Base-by-base conservation (phyloP, 2,329 filamentous ascomycete genomes). In the Endothia cerciana region DNA sequence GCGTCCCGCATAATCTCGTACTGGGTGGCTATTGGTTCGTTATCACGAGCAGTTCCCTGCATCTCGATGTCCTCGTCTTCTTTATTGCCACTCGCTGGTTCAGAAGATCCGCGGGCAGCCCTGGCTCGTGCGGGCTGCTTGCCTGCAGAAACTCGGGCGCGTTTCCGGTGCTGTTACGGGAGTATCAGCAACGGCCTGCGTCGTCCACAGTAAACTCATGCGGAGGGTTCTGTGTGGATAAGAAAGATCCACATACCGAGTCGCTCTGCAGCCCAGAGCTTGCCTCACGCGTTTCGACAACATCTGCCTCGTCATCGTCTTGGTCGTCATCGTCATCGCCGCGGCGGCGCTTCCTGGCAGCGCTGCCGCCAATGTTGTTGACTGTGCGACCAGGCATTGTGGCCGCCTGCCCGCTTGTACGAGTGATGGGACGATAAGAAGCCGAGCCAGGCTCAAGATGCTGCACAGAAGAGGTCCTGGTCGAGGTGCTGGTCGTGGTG, bases 1-100 rank as follows among this genome's bases (percentile, higher is more conserved):
- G 80, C 80, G 74, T 90, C 87, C 65, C 87, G 82, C 76, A 86
- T 80, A 11, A 83, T 73, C 69, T 89, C 87, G 73, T 89, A 90
- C 68, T 89, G 87, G 0, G 87, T 88, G 51, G 82, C 81, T 0
- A 82, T 78, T 0, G 82, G 84, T 4, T 63, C 67, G 3, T 71
- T 56, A 61, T 74, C 62, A 64, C 68, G 58, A 33, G 72, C 67
- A 56, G 45, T 63, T 19, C 73, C 72, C 30, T 71, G 67, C 51
- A 73, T 72, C 17, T 68, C 70, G 70, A 73, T 73, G 11, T 67
- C 70, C 70, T 72, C 73, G 10, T 66, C 68, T 49, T 76, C 74
- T 30, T 76, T 76, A 4, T 75, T 73, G 13, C 70, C 67, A 10
- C 58, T 59, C 4, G 64, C 62, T n/a, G 51, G 40, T 22, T 63